Evolutionary conservation across 208 protist species (phyloP).

Genomic region (Trypanosoma brucei): DNA sequence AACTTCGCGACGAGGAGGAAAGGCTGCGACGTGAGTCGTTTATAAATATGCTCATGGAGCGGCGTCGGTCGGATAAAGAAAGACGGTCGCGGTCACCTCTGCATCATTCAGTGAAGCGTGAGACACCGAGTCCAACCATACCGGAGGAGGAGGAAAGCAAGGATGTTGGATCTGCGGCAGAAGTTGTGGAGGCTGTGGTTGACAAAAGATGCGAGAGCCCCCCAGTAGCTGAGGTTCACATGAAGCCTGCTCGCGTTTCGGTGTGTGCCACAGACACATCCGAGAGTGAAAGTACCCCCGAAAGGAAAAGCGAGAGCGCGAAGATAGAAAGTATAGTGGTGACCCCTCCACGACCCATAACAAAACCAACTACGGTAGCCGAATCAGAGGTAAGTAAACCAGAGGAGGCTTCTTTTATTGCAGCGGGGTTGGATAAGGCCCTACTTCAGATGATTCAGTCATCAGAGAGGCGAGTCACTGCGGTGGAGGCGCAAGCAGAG

Average conservation of each 20-base stretch:
- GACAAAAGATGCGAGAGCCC: no score
- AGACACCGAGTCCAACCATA: no score
- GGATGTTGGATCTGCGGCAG: no score
- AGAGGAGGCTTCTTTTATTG: constrained; percentile 15
- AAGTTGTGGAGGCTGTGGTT: no score
- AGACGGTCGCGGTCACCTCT: background rate
- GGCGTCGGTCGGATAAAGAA: background rate
- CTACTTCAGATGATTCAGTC: constrained; percentile 19
- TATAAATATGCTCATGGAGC: constrained; percentile 1
- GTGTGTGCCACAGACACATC: no score
- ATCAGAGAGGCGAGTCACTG: background rate
- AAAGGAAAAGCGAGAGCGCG: no score
- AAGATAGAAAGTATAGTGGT: no score
- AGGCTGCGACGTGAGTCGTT: constrained; percentile 1
- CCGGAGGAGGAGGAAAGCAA: no score
- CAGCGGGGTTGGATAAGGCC: constrained; percentile 17
- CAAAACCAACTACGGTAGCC: background rate
- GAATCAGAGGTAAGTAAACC: background rate
- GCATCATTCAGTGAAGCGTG: no score
- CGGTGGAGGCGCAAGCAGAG: constrained; percentile 19
- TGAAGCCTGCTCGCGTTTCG: no score
- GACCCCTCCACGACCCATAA: background rate
- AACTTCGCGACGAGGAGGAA: constrained; percentile 9
- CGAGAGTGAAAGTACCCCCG: no score
- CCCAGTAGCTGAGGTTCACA: no score